Percentiles rank a stretch among this genome's conserved stretches.
These are phyloP conservation scores for Periconia sp. DNA, from an alignment of 2,329 filamentous ascomycete genomes.

Conservation along the genomic window DNA sequence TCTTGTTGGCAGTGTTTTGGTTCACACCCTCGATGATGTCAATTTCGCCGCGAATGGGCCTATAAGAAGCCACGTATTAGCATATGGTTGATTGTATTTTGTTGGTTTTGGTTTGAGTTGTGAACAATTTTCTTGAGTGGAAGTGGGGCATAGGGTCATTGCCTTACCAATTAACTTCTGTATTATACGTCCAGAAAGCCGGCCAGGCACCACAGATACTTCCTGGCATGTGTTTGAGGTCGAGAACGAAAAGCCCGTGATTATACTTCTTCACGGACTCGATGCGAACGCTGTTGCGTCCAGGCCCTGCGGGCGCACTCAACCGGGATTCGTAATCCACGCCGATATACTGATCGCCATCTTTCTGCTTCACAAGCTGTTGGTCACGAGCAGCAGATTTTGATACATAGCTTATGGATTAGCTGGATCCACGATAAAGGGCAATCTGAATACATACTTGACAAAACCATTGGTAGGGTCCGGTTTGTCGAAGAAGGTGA, in stretches of 20 bases:
- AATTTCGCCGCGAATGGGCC: constrained; percentile 33
- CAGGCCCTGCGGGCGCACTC: constrained; percentile 9
- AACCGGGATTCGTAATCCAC: constrained; percentile 41
- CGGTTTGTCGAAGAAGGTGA: constrained; percentile 27
- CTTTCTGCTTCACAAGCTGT: constrained; percentile 3
- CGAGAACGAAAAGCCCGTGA: constrained; percentile 34
- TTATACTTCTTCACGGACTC: constrained; percentile 28
- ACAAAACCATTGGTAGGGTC: constrained; percentile 32
- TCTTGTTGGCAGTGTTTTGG: constrained; percentile 23
- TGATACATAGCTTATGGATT: constrained; percentile 12
- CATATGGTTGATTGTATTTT: neutral
- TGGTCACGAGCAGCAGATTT: constrained; percentile 7
- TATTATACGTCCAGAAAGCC: constrained; percentile 34
- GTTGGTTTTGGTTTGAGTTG: no score
- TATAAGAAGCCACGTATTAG: neutral
- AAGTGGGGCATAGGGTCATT: neutral
- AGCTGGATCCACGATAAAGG: neutral
- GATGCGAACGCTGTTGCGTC: constrained; percentile 33
- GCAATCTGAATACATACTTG: constrained; percentile 13
- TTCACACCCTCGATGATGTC: constrained; percentile 41
- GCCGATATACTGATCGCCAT: constrained; percentile 42
- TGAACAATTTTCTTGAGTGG: neutral
- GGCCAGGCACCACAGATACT: constrained; percentile 37
- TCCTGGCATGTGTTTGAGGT: constrained; percentile 35
- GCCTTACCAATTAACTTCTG: constrained; percentile 18